These are phyloP conservation scores for Ormosia emarginata DNA, from an alignment of 306 rosid species.

Conservation along the genomic window DNA sequence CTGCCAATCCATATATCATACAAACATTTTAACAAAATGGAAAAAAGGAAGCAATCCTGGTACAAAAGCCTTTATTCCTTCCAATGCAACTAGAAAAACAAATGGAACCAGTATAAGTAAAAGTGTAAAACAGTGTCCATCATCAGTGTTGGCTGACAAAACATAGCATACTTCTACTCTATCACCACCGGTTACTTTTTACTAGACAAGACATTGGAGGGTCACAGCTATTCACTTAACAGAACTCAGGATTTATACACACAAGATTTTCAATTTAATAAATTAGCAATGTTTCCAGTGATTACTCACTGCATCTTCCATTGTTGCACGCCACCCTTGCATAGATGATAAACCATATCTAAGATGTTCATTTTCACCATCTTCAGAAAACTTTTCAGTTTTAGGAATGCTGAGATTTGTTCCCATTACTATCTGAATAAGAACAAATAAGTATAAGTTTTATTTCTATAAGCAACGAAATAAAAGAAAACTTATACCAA, in stretches of 20 bases:
- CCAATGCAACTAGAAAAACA: background rate
- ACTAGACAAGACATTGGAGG: background rate
- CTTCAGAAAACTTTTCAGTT: conserved; percentile 84
- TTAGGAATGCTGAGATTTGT: conserved; percentile 80
- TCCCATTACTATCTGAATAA: conserved; percentile 55
- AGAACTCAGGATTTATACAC: background rate
- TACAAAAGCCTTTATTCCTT: background rate
- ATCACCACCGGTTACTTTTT: background rate
- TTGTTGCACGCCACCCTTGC: conserved; percentile 98
- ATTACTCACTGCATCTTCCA: conserved; percentile 96
- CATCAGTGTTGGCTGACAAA: background rate
- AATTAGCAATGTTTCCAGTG: background rate
- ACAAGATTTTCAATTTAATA: conserved; percentile 7
- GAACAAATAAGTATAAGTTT: conserved; percentile 11
- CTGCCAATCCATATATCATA: background rate
- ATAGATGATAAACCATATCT: conserved; percentile 89
- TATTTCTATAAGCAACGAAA: conserved; percentile 5
- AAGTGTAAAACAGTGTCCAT: background rate
- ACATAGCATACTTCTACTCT: background rate
- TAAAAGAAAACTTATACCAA: background rate
- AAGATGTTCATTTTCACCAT: conserved; percentile 66
- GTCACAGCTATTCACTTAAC: background rate
- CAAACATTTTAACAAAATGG: background rate
- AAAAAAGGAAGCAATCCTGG: background rate
- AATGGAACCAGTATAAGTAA: background rate